Conservation (phyloP, 805 yeast species). For the Pichia californica region DNA sequence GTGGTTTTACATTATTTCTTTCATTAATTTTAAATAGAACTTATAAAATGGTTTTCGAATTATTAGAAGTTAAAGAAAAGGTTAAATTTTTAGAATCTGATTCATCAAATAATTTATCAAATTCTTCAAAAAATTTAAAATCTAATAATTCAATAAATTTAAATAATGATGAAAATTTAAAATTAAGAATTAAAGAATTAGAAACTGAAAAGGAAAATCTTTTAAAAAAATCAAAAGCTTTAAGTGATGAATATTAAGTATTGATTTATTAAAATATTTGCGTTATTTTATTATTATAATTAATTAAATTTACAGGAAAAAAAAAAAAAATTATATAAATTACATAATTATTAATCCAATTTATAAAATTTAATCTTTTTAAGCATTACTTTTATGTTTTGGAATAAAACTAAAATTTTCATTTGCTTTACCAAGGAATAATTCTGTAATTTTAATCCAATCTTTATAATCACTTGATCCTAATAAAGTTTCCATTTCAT, state of each 20-base stretch:
- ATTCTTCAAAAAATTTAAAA: too few species aligned
- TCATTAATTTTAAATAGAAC: constrained; percentile 83
- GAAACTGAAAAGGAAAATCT: constrained; percentile 60
- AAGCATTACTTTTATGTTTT: constrained; percentile 91
- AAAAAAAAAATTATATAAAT: neutral
- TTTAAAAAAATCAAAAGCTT: constrained; percentile 64
- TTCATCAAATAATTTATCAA: too few species aligned
- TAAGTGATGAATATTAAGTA: constrained; percentile 56
- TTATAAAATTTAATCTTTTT: constrained; percentile 16
- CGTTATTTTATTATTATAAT: neutral
- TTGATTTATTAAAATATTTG: neutral
- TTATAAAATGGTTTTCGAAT: constrained; percentile 68
- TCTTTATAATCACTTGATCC: constrained; percentile 83
- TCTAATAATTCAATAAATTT: constrained; percentile 13
- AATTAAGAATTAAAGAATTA: constrained; percentile 47
- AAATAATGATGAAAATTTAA: constrained; percentile 26
- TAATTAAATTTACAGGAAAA: too few species aligned
- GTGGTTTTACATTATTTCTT: constrained; percentile 91
- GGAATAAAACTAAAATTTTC: constrained; percentile 76
- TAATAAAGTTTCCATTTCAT: constrained; percentile 83
- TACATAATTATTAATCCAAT: neutral
- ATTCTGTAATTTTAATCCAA: constrained; percentile 93
- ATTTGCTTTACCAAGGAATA: constrained; percentile 86
- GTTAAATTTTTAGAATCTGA: constrained; percentile 18
- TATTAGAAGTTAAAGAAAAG: constrained; percentile 58